These are phyloP conservation scores for Dryadomyces quercus-mongolicae DNA, from an alignment of 2,329 filamentous ascomycete genomes.

Conservation along the genomic window DNA sequence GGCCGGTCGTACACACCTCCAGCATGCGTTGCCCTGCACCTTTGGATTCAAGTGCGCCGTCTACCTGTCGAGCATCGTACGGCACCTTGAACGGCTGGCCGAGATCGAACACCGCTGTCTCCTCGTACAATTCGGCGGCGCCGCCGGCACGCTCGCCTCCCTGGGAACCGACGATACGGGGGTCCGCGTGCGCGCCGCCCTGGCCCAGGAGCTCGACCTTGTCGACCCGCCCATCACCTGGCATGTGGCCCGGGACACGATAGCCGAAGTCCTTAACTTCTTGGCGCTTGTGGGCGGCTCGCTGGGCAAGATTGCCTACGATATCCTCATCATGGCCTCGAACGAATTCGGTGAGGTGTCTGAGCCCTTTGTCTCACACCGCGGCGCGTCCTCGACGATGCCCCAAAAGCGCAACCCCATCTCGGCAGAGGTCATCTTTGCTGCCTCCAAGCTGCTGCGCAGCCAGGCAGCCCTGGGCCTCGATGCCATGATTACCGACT, in stretches of 20 bases:
- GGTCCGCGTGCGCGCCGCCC: constrained; percentile 32
- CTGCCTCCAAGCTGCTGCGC: constrained; percentile 39
- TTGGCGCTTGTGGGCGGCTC: constrained; percentile 40
- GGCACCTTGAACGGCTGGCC: constrained; percentile 33
- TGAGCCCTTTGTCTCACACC: constrained; percentile 41
- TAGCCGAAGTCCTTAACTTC: constrained; percentile 41
- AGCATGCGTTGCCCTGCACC: constrained; percentile 43
- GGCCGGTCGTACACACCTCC: constrained; percentile 44
- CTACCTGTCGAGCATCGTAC: constrained; percentile 35
- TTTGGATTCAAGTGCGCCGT: constrained; percentile 48
- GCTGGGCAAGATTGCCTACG: constrained; percentile 42
- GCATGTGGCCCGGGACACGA: constrained; percentile 41
- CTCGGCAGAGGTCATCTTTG: constrained; percentile 42
- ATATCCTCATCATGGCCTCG: constrained; percentile 42
- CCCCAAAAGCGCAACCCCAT: constrained; percentile 48
- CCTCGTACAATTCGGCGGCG: constrained; percentile 44
- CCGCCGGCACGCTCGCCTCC: constrained; percentile 41
- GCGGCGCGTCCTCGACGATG: constrained; percentile 43
- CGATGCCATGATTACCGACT: constrained; percentile 45
- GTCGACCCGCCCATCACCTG: constrained; percentile 40
- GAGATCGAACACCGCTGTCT: constrained; percentile 32
- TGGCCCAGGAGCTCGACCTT: constrained; percentile 35
- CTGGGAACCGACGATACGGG: constrained; percentile 32
- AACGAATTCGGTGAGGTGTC: constrained; percentile 37
- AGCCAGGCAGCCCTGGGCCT: constrained; percentile 38